Percentiles rank a stretch among this genome's conserved stretches.
Conservation (phyloP, 768 basidiomycete genomes). For the Chalciporus piperatus region DNA sequence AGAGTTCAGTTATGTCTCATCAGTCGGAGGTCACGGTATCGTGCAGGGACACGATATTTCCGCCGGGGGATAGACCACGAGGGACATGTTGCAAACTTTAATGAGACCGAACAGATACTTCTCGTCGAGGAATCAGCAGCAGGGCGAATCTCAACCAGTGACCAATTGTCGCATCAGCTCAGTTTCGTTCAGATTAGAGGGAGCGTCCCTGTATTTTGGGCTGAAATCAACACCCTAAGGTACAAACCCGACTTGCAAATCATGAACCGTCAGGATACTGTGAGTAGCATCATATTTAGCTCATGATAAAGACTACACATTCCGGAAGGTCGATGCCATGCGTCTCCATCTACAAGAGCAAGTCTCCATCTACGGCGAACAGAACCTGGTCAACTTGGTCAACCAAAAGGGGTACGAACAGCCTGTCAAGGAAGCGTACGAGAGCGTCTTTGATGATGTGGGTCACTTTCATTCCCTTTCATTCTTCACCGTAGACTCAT, state of each 20-base stretch:
- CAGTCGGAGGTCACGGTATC: slow-evolving; percentile 89
- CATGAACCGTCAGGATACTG: slow-evolving; percentile 89
- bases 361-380: slow-evolving; percentile 69
- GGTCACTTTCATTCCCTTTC: slow-evolving; percentile 13
- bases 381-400: slow-evolving; percentile 84
- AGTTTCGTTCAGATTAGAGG: slow-evolving; percentile 95
- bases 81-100: slow-evolving; percentile 95
- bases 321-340: slow-evolving; percentile 61
- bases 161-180: slow-evolving; percentile 57
- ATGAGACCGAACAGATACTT: slow-evolving; percentile 95
- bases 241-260: slow-evolving; percentile 96
- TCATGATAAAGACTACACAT: slow-evolving; percentile 1
- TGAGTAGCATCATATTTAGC: slow-evolving; percentile 35
- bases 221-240: slow-evolving; percentile 90
- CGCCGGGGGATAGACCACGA: slow-evolving; percentile 86
- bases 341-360: slow-evolving; percentile 73
- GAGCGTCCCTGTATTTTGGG: slow-evolving; percentile 94
- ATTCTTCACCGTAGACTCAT: background rate
- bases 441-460: slow-evolving; percentile 68
- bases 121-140: slow-evolving; percentile 62
- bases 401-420: slow-evolving; percentile 92
- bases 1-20: slow-evolving; percentile 84
- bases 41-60: slow-evolving; percentile 97
- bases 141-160: slow-evolving; percentile 38
- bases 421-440: slow-evolving; percentile 94